Percentiles rank a stretch among this genome's conserved stretches.
Evolutionary conservation across 352 stramenopile species (phyloP).

Genomic region (Peronosclerospora sorghi): DNA sequence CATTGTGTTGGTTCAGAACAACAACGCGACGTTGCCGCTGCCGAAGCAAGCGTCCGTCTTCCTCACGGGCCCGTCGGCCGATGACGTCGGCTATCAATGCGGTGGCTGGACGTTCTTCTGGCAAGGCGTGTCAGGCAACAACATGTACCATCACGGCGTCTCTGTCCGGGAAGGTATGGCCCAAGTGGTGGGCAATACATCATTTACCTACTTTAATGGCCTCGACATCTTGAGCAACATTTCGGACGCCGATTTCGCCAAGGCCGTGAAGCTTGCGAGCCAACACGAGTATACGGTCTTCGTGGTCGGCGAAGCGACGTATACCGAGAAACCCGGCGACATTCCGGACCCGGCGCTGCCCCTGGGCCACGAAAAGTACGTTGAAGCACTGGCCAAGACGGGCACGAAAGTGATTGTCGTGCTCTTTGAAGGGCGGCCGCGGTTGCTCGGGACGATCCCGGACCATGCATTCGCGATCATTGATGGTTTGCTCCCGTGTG

Average conservation of each 20-base stretch:
- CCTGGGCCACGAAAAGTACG: slow-evolving; percentile 7
- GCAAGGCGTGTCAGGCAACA: slow-evolving; percentile 62
- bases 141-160: slow-evolving; percentile 31
- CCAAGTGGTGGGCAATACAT: slow-evolving; percentile 1
- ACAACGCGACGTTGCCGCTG: slow-evolving; percentile 33
- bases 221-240: no score
- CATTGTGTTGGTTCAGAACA: slow-evolving; percentile 73
- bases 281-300: no score
- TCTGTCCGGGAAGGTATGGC: slow-evolving; percentile 20
- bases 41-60: slow-evolving; percentile 26
- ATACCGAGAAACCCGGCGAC: no score
- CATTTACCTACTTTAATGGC: no score
- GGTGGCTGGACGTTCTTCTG: slow-evolving; percentile 74
- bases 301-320: no score
- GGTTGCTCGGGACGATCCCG: background rate
- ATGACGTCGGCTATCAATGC: slow-evolving; percentile 51
- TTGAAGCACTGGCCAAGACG: slow-evolving; percentile 10
- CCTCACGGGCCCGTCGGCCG: slow-evolving; percentile 38
- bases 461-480: slow-evolving; percentile 51
- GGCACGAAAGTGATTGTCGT: background rate
- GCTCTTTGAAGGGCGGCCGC: no score
- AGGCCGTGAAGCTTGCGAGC: background rate
- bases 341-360: background rate
- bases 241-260: background rate
- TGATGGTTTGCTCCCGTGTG: no score